These are phyloP conservation scores for Vickermania ingenoplastis DNA, from an alignment of 208 protist genomes.

Conservation along the genomic window DNA sequence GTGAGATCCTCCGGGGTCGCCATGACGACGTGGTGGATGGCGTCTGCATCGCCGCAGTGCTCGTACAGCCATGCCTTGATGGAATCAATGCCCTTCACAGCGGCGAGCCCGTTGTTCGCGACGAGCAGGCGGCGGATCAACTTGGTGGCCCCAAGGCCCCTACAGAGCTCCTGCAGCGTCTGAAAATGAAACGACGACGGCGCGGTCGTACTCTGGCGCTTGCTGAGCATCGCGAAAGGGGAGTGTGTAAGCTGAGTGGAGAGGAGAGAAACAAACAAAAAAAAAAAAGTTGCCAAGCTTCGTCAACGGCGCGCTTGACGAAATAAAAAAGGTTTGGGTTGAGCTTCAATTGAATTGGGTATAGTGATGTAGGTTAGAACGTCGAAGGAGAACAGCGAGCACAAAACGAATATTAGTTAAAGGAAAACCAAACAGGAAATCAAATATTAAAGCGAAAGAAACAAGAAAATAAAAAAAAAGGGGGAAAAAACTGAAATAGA, in stretches of 20 bases:
- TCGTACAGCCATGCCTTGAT: constrained; percentile 95
- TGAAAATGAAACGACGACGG: constrained; percentile 20
- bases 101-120: constrained; percentile 98
- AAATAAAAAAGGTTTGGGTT: constrained; percentile 1
- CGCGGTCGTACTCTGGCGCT: too few species aligned
- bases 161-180: constrained; percentile 41
- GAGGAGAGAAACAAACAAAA: too few species aligned
- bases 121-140: constrained; percentile 90
- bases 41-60: constrained; percentile 89
- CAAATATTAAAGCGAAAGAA: too few species aligned
- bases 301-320: not conserved
- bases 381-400: too few species aligned
- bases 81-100: constrained; percentile 97
- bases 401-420: too few species aligned
- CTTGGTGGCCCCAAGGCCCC: constrained; percentile 38
- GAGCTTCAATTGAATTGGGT: too few species aligned
- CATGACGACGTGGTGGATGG: constrained; percentile 96
- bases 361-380: too few species aligned
- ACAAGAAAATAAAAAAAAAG: constrained; percentile 4
- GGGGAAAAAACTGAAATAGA: not conserved
- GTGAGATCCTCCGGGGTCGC: constrained; percentile 98
- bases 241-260: too few species aligned
- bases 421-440: too few species aligned
- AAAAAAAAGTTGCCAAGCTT: too few species aligned
- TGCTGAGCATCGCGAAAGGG: too few species aligned